phyloP scores from a whole-genome alignment of 225 moss, liverwort and hornwort species.

The Asterella californica region DNA sequence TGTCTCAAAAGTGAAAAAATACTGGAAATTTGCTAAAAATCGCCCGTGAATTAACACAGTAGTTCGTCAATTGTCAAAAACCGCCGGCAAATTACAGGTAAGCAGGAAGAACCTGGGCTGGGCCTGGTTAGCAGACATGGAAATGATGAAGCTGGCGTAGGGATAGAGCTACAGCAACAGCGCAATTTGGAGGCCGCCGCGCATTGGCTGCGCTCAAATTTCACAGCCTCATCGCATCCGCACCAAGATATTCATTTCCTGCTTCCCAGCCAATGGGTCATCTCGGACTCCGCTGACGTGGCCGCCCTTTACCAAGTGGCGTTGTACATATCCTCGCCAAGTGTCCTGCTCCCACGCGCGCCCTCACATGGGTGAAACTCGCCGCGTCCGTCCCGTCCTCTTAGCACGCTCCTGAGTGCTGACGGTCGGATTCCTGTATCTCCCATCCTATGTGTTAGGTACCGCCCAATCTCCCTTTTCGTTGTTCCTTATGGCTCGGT shows the following conservation, averaged over 20 bases:
- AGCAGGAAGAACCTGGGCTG: too few relatives aligned
- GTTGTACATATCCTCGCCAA: neutral
- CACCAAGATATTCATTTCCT: neutral
- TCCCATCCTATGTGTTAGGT: neutral
- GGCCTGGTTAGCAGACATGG: too few relatives aligned
- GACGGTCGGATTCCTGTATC: neutral
- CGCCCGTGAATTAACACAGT: too few relatives aligned
- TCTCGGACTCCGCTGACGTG: neutral
- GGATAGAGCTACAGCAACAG: neutral
- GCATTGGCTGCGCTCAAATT: constrained; percentile 5
- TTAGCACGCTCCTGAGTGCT: neutral
- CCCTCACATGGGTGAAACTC: neutral
- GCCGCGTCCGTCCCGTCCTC: constrained; percentile 1
- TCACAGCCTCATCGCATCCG: constrained; percentile 5
- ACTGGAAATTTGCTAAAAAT: too few relatives aligned
- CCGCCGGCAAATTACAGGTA: too few relatives aligned
- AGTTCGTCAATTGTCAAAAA: too few relatives aligned
- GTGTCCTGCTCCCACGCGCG: constrained; percentile 7
- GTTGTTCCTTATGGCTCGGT: neutral
- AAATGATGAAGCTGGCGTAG: neutral
- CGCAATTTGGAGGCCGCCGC: neutral
- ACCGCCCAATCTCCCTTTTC: neutral
- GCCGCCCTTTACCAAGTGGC: neutral
- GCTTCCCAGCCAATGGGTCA: neutral
- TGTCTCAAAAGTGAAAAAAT: too few relatives aligned